A percentile compares a stretch with the other conserved stretches of the same genome.
These are phyloP conservation scores for Fonsecaea nubica DNA, from an alignment of 2,329 filamentous ascomycete species.

Conservation along the genomic window DNA sequence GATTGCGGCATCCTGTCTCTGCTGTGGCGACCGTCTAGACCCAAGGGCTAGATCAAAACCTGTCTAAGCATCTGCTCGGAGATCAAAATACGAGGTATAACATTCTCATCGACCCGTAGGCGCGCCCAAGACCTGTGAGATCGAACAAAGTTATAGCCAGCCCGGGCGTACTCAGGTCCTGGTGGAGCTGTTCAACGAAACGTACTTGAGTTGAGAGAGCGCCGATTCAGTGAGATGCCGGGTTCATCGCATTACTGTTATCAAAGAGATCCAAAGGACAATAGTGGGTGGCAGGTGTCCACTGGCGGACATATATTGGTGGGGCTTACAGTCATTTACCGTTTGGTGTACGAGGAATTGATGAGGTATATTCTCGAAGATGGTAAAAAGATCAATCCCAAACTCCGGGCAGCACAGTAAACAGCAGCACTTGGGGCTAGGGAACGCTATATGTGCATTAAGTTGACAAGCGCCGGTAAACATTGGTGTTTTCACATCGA, in stretches of 20 bases:
- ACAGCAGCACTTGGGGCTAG: background rate
- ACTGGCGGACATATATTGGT: background rate
- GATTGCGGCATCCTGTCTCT: background rate
- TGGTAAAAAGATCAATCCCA: slow-evolving; percentile 3
- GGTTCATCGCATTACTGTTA: background rate
- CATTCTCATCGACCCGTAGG: background rate
- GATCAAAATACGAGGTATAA: background rate
- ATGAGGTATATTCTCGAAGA: slow-evolving; percentile 3
- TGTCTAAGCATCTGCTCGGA: background rate
- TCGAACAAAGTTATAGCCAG: background rate
- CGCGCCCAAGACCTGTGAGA: background rate
- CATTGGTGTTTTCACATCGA: slow-evolving; percentile 7
- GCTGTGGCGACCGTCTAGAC: background rate
- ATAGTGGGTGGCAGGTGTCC: background rate
- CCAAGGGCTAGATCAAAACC: background rate
- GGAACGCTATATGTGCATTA: slow-evolving; percentile 9
- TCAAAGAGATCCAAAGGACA: background rate
- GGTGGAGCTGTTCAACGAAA: background rate
- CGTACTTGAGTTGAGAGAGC: background rate
- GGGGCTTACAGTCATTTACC: background rate
- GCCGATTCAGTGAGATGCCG: background rate
- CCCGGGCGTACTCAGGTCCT: background rate
- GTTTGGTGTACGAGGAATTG: background rate
- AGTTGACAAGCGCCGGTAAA: slow-evolving; percentile 9
- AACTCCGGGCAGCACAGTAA: background rate